Conservation (phyloP, 176 grass and related monocot genomes). For the Leersia perrieri region DNA sequence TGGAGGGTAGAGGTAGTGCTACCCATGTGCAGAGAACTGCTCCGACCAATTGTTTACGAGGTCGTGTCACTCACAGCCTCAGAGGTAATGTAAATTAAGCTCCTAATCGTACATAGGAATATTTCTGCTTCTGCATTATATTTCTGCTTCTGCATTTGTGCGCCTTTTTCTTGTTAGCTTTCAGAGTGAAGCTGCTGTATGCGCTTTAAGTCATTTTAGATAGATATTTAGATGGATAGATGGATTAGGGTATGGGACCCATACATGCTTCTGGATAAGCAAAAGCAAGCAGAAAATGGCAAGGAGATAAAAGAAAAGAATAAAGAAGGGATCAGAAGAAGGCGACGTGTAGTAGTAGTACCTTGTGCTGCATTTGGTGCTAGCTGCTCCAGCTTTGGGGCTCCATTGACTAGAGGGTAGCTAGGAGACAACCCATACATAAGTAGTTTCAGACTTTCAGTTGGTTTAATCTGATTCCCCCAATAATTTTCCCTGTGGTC, state of each 20-base stretch:
- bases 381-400: slow-evolving; percentile 18
- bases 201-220: neutral
- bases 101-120: neutral
- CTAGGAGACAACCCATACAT: neutral
- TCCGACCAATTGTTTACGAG: neutral
- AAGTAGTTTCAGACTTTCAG: neutral
- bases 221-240: neutral
- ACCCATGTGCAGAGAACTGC: slow-evolving; percentile 29
- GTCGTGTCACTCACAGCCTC: neutral
- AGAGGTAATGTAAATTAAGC: neutral
- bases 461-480: neutral
- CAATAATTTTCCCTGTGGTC: neutral
- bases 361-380: neutral
- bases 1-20: neutral
- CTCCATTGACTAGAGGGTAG: slow-evolving; percentile 1
- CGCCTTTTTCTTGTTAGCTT: neutral
- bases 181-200: neutral
- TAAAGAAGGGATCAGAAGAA: neutral
- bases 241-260: neutral
- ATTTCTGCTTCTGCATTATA: neutral
- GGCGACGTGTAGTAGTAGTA: neutral
- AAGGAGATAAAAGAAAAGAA: neutral
- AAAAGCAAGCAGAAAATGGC: neutral
- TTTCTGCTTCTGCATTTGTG: neutral
- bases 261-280: neutral